Percentiles rank a stretch among this genome's conserved stretches.
Conservation (phyloP, 495 filamentous ascomycete species). For the Xylaria scruposa region DNA sequence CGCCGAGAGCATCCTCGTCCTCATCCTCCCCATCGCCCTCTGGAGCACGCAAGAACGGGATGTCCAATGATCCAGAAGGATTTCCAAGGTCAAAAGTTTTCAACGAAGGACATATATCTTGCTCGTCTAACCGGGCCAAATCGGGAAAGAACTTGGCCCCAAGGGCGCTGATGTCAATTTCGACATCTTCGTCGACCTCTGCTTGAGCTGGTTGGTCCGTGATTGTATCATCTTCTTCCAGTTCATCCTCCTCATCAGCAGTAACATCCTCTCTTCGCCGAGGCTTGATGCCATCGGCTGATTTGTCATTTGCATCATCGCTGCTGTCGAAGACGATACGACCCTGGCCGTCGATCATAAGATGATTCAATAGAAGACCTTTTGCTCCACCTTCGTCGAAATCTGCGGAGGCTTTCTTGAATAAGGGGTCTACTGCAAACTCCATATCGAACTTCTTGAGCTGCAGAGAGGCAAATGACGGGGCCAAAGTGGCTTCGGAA, state of each 20-base stretch:
- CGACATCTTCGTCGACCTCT: constrained; percentile 62
- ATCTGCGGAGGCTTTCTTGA: constrained; percentile 98
- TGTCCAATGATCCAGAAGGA: constrained; percentile 80
- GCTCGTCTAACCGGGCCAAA: constrained; percentile 73
- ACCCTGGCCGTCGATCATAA: constrained; percentile 88
- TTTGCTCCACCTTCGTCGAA: constrained; percentile 99
- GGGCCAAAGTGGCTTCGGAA: constrained; percentile 89
- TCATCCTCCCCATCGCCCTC: constrained; percentile 70
- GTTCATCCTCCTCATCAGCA: constrained; percentile 58
- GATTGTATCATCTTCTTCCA: constrained; percentile 45
- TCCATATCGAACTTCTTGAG: constrained; percentile 98
- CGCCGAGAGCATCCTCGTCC: constrained; percentile 55
- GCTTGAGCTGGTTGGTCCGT: constrained; percentile 50
- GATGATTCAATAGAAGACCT: constrained; percentile 90
- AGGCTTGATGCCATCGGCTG: constrained; percentile 47
- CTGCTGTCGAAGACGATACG: constrained; percentile 98
- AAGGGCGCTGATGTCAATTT: constrained; percentile 79
- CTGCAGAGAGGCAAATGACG: constrained; percentile 85
- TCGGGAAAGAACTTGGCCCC: constrained; percentile 87
- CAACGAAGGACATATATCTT: constrained; percentile 94
- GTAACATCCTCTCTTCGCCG: constrained; percentile 50
- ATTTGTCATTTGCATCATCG: constrained; percentile 79
- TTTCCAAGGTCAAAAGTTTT: constrained; percentile 92
- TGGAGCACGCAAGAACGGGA: constrained; percentile 88
- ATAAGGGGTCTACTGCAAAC: constrained; percentile 94